A percentile compares a stretch with the other conserved stretches of the same genome.
phyloP scores from a whole-genome alignment of 495 filamentous ascomycete species.

The Podospora comata region DNA sequence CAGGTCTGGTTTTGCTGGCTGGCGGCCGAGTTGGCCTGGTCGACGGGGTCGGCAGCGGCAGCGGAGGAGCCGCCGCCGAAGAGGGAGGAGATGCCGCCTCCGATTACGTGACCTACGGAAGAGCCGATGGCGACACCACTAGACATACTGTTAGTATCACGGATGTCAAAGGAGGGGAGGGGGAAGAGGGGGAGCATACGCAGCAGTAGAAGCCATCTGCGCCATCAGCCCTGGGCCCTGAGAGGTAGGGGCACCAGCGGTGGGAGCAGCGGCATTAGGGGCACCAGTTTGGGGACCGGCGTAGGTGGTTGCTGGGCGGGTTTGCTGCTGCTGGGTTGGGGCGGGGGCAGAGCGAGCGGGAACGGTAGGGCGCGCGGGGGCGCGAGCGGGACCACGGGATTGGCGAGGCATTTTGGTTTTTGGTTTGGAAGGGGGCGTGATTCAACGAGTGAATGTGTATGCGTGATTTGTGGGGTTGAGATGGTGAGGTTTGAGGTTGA shows the following conservation, averaged over 20 bases:
- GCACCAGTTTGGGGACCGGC: constrained; percentile 50
- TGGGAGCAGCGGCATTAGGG: constrained; percentile 46
- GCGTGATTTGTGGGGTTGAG: constrained; percentile 7
- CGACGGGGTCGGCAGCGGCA: constrained; percentile 56
- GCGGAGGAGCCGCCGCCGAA: constrained; percentile 68
- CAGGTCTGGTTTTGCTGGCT: constrained; percentile 44
- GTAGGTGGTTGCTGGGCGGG: constrained; percentile 62
- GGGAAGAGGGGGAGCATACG: constrained; percentile 52
- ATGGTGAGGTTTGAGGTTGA: constrained; percentile 1
- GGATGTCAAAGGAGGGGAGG: background rate
- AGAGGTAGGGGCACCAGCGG: constrained; percentile 45
- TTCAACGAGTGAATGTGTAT: constrained; percentile 4
- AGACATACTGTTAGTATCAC: constrained; percentile 20
- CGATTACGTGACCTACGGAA: constrained; percentile 90
- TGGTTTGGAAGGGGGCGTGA: constrained; percentile 6
- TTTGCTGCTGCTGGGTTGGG: constrained; percentile 57
- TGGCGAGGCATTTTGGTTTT: constrained; percentile 70
- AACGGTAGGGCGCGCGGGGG: constrained; percentile 62
- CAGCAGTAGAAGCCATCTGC: constrained; percentile 83
- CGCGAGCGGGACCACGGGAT: constrained; percentile 61
- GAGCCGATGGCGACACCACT: constrained; percentile 96
- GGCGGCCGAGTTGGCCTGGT: constrained; percentile 35
- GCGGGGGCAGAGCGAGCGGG: constrained; percentile 59
- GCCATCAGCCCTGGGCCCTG: constrained; percentile 72
- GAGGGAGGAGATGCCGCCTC: constrained; percentile 83